Evolutionary conservation across 2,329 filamentous ascomycete species (phyloP).

Genomic region (Fusarium solani-melongenae): DNA sequence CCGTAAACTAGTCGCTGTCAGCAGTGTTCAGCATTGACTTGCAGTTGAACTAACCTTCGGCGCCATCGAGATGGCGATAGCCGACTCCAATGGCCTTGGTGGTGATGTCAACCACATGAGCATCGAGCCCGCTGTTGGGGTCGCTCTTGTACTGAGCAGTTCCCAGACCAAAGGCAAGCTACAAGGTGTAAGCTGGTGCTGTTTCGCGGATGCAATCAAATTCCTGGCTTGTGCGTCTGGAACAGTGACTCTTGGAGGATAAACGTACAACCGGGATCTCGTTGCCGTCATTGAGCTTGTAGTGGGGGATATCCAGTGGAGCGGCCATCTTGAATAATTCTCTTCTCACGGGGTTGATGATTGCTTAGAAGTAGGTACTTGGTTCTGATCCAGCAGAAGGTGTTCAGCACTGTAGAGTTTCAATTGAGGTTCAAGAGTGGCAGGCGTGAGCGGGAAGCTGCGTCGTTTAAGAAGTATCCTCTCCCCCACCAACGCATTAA

Average conservation of each 20-base stretch:
- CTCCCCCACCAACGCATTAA: constrained; percentile 5
- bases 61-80: constrained; percentile 79
- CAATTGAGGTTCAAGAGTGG: constrained; percentile 8
- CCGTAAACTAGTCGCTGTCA: constrained; percentile 60
- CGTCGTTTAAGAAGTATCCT: not conserved
- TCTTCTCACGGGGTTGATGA: not conserved
- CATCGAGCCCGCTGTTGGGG: constrained; percentile 62
- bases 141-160: constrained; percentile 71
- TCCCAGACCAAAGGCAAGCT: constrained; percentile 79
- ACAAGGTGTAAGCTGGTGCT: constrained; percentile 2
- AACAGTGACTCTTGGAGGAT: not conserved
- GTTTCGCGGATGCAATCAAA: not conserved
- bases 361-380: not conserved
- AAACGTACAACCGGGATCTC: constrained; percentile 73
- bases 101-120: constrained; percentile 60
- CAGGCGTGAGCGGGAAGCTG: not conserved
- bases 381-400: not conserved
- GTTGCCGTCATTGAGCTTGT: constrained; percentile 80
- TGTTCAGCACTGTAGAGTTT: not conserved
- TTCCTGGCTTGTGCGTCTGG: not conserved
- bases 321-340: constrained; percentile 18
- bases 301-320: constrained; percentile 57
- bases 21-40: not conserved
- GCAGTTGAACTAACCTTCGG: constrained; percentile 65
- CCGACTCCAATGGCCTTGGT: constrained; percentile 75